Evolutionary conservation across 495 filamentous ascomycete genomes (phyloP), one percentile per base, ranked within the genome.

Genomic region (Bombardia bombarda): DNA sequence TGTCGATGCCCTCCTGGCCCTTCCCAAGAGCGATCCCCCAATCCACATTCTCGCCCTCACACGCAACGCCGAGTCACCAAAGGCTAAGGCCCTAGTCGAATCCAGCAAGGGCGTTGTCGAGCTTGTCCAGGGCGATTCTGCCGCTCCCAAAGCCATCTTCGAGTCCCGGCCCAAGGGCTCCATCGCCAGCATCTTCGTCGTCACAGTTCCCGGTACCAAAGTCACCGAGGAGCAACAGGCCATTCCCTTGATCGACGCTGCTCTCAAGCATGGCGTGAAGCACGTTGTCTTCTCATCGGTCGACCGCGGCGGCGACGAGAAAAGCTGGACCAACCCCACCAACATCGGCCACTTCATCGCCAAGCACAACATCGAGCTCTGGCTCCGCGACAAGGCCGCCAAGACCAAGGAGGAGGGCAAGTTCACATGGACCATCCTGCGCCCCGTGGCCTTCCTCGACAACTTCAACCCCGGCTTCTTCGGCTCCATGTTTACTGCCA

Each of bases 1-100:
- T 25, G 66, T 89, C 51, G 58, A 72, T 3, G 73, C 69, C 38
- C 74, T 88, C 24, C 60, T 81, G 14, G 36, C 50, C 12, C 60
- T 63, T 4, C 36, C 63, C 31, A 34, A 47, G 3, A 42, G 61
- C n/a, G 6, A 34, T 23, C 26, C 43, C 3, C 55, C 62, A 7
- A 68, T 81, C 58, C 70, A 78, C 38, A 79, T 89, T 51, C 72
- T 88, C 13, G 85, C 79, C 16, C 65, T 87, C 12, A 87, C 84
- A 0, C 80, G 84, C 34, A 70, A 83, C 44, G 42, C 73, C 6
- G 45, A 62, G 7, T 79, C 78, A 8, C 25, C 65, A 17, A 66
- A 61, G 12, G 80, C 83, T 0, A 62, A 77, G 51, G 63, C 66
- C 32, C 67, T 85, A 4, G 59, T 57, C 3, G 46, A 46, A 9